Conservation (phyloP, 345 rosid species). For the Eucalyptus regnans region DNA sequence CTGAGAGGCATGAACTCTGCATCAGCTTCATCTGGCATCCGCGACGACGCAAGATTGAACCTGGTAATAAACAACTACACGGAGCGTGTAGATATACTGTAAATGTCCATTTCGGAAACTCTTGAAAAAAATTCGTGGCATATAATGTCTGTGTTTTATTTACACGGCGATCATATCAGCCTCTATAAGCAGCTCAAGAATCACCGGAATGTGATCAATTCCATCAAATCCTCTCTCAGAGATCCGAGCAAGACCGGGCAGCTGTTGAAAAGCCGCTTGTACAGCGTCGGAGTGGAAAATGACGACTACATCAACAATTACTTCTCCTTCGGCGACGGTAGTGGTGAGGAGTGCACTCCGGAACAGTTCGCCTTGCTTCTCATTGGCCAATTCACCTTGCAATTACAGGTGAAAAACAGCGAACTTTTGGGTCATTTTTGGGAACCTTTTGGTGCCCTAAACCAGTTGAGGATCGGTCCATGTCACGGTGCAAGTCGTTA, state of each 20-base stretch:
- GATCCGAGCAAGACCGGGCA: background rate
- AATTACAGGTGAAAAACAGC: background rate
- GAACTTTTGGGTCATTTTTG: background rate
- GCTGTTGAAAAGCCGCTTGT: slow-evolving; percentile 13
- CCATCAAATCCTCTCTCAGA: background rate
- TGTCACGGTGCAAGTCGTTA: background rate
- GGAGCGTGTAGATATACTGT: background rate
- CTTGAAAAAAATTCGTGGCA: background rate
- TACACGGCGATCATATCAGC: slow-evolving; percentile 35
- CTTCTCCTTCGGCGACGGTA: slow-evolving; percentile 1
- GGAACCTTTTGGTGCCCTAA: background rate
- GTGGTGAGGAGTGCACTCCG: background rate
- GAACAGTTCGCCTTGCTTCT: background rate
- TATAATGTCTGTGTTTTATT: background rate
- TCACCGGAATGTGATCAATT: background rate
- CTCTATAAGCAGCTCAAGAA: slow-evolving; percentile 21
- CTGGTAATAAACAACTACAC: background rate
- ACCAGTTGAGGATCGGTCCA: background rate
- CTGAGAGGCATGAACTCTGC: slow-evolving; percentile 21
- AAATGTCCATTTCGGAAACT: background rate
- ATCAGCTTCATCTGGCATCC: slow-evolving; percentile 35
- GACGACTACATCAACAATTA: slow-evolving; percentile 32
- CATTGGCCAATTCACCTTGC: background rate
- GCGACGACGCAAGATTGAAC: slow-evolving; percentile 3
- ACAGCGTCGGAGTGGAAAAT: slow-evolving; percentile 10